Evolutionary conservation across 1,139 yeast genomes (phyloP).

Genomic region (Suhomyces guaymorum): DNA sequence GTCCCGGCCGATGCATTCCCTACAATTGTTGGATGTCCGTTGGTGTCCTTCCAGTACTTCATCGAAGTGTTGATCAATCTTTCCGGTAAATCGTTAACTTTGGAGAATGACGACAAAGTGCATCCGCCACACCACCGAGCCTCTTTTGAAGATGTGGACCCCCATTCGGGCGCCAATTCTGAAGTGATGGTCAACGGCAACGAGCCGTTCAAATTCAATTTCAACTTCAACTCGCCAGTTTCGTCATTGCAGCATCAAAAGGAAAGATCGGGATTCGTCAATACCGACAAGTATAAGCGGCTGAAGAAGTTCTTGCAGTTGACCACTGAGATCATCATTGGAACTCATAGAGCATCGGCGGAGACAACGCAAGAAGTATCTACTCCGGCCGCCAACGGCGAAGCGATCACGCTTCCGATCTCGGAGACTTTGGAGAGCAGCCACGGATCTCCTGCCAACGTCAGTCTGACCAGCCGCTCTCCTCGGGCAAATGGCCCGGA

Average conservation of each 20-base stretch:
- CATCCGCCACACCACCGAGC: constrained; percentile 5
- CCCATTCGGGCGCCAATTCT: constrained; percentile 16
- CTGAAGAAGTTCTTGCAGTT: constrained; percentile 75
- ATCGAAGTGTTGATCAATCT: constrained; percentile 79
- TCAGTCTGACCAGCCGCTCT: constrained; percentile 5
- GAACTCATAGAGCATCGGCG: constrained; percentile 76
- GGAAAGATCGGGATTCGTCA: constrained; percentile 55
- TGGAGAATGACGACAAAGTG: constrained; percentile 34
- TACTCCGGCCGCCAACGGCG: neutral
- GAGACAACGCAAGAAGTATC: neutral
- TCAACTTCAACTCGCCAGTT: constrained; percentile 22
- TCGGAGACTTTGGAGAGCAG: constrained; percentile 1
- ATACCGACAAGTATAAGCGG: constrained; percentile 75
- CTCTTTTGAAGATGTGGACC: constrained; percentile 12
- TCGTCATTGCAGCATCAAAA: constrained; percentile 25
- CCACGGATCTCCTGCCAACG: constrained; percentile 7
- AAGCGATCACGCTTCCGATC: neutral
- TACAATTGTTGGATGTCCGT: constrained; percentile 70
- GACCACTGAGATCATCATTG: constrained; percentile 76
- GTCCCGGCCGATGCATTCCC: constrained; percentile 89
- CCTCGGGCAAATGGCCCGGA: constrained; percentile 1
- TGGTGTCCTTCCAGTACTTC: constrained; percentile 81
- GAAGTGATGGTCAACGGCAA: constrained; percentile 20
- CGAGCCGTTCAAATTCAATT: constrained; percentile 35
- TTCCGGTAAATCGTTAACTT: constrained; percentile 40